A percentile compares a stretch with the other conserved stretches of the same genome.
phyloP scores from a whole-genome alignment of 768 basidiomycete species.

The Coprinopsis cinerea region DNA sequence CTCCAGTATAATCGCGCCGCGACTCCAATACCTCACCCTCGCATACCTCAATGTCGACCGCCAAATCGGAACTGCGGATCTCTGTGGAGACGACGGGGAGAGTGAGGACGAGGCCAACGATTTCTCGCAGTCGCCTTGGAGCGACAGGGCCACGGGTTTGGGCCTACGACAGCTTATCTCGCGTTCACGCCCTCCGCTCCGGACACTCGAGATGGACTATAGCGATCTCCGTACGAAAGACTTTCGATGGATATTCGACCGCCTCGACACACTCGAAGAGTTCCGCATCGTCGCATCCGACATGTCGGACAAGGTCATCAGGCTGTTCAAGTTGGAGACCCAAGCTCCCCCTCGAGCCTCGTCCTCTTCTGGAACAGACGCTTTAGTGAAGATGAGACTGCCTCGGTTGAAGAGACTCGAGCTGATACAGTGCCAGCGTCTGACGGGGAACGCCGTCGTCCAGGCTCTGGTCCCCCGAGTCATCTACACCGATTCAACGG shows the following conservation, averaged over 20 bases:
- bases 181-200: conserved; percentile 58
- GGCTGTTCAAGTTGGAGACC: conserved; percentile 46
- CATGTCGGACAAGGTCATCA: conserved; percentile 70
- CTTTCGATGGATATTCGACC: conserved; percentile 62
- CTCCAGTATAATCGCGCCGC: conserved; percentile 57
- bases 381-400: conserved; percentile 36
- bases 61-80: conserved; percentile 26
- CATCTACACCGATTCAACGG: conserved; percentile 26
- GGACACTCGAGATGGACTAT: conserved; percentile 70
- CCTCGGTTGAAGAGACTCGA: conserved; percentile 49
- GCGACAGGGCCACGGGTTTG: conserved; percentile 77
- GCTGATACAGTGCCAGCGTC: conserved; percentile 56
- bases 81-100: conserved; percentile 50
- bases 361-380: conserved; percentile 8
- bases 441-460: conserved; percentile 55
- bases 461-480: conserved; percentile 45
- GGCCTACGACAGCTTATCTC: conserved; percentile 61
- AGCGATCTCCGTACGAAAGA: conserved; percentile 84
- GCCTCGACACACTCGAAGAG: conserved; percentile 44
- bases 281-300: conserved; percentile 77
- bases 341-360: no score
- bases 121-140: conserved; percentile 71
- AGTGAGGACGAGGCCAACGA: conserved; percentile 70
- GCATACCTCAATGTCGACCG: conserved; percentile 64
- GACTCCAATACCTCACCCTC: conserved; percentile 55